Base-by-base conservation (phyloP, 1,139 yeast genomes). In the Candida sp. region DNA sequence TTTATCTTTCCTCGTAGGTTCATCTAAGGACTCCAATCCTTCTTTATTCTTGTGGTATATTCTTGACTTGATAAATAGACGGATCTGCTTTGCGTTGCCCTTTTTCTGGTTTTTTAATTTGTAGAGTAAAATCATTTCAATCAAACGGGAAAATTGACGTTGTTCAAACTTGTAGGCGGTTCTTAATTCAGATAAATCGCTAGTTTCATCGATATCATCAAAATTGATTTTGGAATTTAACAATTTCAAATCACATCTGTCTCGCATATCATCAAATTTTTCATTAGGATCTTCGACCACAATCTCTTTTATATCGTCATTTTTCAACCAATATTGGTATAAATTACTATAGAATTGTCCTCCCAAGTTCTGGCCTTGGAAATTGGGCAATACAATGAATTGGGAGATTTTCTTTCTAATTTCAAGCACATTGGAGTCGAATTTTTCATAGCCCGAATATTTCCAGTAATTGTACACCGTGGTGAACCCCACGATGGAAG, bases 221-320 rank as follows among this genome's bases (percentile, higher is more conserved):
- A 63, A 51, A 46, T 62, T 60, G 7, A 64, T 46, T 21, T 44
- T 45, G 21, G 42, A 39, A 19, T 53, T 57, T 40, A 90, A 64
- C 50, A 87, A 66, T 38, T 69, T 64, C 51, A 93, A 70, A 58
- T 93, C 99, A 47, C 84, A 77, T 32, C 93, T 70, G 61, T 93
- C 98, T 49, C 99, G 75, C 54, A 95, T 68, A 58, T 88, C 96
- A 58, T 93, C 99, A 64, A 93, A 93, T 36, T 82, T 81, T 60
- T 91, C 97, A 57, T 87, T 88, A 3, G 99, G 99, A 60, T 95
- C 99, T 60, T 93, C 99, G 6, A 95, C 91, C 0, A 93, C 90
- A 35, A 93, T 75, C 56, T 91, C 96, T 34, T 70, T 65, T n/a
- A 90, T 79, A 3, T 59, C 50, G 0, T 62, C 55, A 49, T 87